Evolutionary conservation across 192 early-diverging fungal species (phyloP).

Genomic region (Podila verticillata): DNA sequence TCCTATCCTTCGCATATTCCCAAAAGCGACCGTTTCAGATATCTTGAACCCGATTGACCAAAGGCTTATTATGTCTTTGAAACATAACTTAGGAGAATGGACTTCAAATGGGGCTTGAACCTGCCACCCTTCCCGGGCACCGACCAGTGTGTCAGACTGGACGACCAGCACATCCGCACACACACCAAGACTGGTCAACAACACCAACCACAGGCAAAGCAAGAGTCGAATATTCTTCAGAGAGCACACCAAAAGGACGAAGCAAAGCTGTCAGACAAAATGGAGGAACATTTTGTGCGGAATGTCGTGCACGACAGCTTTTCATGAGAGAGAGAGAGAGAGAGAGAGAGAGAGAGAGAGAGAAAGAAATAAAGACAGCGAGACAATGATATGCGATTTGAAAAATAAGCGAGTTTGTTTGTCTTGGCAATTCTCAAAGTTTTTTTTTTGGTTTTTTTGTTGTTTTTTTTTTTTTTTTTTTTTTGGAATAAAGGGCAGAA

Average conservation of each 20-base stretch:
- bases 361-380: too few relatives aligned
- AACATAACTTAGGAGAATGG: conserved; percentile 58
- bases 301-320: conserved; percentile 24
- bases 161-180: too few relatives aligned
- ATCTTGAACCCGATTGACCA: too few relatives aligned
- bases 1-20: background rate
- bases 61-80: too few relatives aligned
- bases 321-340: background rate
- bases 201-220: background rate
- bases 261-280: conserved; percentile 2
- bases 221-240: background rate
- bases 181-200: background rate
- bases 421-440: too few relatives aligned
- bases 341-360: too few relatives aligned
- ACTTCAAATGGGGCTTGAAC: conserved; percentile 68
- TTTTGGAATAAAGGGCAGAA: background rate
- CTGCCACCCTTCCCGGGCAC: conserved; percentile 77
- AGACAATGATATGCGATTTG: background rate
- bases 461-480: conserved; percentile 1
- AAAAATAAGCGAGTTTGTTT: background rate
- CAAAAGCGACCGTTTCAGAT: too few relatives aligned
- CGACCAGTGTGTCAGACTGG: conserved; percentile 74
- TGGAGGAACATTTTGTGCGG: conserved; percentile 18
- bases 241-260: background rate
- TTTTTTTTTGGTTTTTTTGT: background rate